Evolutionary conservation across 148 eudicot species (phyloP).

Genomic region (Cornus florida): DNA sequence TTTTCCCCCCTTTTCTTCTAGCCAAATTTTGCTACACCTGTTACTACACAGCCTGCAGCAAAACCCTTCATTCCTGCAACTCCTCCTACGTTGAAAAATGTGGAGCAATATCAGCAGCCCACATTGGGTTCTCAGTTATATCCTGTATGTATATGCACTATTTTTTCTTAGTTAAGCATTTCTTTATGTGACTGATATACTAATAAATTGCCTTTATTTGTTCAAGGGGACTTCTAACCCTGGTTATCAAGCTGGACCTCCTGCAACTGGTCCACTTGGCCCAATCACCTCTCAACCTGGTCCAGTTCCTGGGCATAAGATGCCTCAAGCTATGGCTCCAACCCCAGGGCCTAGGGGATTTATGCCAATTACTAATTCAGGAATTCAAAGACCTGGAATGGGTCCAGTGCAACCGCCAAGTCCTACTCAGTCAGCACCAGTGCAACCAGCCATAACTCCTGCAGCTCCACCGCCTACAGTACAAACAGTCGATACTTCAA

Average conservation of each 20-base stretch:
- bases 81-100: conserved; percentile 65
- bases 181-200: background rate
- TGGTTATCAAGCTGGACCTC: conserved; percentile 58
- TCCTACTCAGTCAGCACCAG: conserved; percentile 59
- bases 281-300: conserved; percentile 53
- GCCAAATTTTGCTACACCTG: conserved; percentile 63
- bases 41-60: conserved; percentile 65
- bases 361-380: conserved; percentile 63
- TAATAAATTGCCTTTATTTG: conserved; percentile 5
- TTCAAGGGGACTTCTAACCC: conserved; percentile 58
- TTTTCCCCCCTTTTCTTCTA: conserved; percentile 13
- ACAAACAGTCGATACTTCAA: conserved; percentile 90
- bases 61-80: conserved; percentile 70
- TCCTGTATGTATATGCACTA: conserved; percentile 40
- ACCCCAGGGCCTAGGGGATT: conserved; percentile 55
- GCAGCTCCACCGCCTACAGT: conserved; percentile 87
- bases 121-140: conserved; percentile 85
- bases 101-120: conserved; percentile 78
- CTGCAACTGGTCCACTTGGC: conserved; percentile 51
- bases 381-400: conserved; percentile 68
- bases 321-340: conserved; percentile 60
- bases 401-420: conserved; percentile 68
- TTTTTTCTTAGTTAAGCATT: no score
- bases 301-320: conserved; percentile 49
- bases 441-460: conserved; percentile 59